These are phyloP conservation scores for Pseudonectria buxi DNA, from an alignment of 2,329 filamentous ascomycete genomes.

Conservation along the genomic window DNA sequence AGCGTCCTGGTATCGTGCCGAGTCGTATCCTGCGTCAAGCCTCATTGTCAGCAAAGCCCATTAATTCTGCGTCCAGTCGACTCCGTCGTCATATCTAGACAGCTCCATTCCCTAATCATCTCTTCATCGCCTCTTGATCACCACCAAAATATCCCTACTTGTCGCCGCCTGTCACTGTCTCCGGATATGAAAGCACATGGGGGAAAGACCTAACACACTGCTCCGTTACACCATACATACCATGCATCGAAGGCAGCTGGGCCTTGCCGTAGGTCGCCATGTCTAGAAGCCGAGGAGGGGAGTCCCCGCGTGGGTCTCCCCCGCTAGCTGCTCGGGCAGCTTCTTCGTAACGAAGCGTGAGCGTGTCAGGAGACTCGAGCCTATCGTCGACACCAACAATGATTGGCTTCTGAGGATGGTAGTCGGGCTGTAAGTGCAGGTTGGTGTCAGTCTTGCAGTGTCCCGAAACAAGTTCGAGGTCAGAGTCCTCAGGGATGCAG, in stretches of 20 bases:
- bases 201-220: too few relatives aligned
- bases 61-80: too few relatives aligned
- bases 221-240: slow-evolving; percentile 47
- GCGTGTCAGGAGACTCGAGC: slow-evolving; percentile 51
- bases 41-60: slow-evolving; percentile 7
- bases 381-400: slow-evolving; percentile 49
- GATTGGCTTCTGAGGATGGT: slow-evolving; percentile 48
- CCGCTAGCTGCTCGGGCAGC: slow-evolving; percentile 46
- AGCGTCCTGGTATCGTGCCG: slow-evolving; percentile 54
- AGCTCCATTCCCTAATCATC: background rate
- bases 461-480: slow-evolving; percentile 14
- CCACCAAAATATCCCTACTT: too few relatives aligned
- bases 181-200: too few relatives aligned
- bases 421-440: slow-evolving; percentile 38
- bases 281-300: slow-evolving; percentile 36
- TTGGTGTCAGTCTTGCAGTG: slow-evolving; percentile 20
- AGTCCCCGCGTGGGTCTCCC: slow-evolving; percentile 49
- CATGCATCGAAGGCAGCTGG: slow-evolving; percentile 69
- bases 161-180: too few relatives aligned
- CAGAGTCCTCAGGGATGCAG: slow-evolving; percentile 9
- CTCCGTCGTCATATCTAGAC: too few relatives aligned
- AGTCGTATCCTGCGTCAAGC: slow-evolving; percentile 45
- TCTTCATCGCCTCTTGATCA: too few relatives aligned
- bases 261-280: slow-evolving; percentile 64
- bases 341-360: slow-evolving; percentile 52